Percentiles rank a stretch among this genome's conserved stretches.
Evolutionary conservation across 164 flowering plant species (phyloP).

Genomic region (Kalanchoe fedtschenkoi): DNA sequence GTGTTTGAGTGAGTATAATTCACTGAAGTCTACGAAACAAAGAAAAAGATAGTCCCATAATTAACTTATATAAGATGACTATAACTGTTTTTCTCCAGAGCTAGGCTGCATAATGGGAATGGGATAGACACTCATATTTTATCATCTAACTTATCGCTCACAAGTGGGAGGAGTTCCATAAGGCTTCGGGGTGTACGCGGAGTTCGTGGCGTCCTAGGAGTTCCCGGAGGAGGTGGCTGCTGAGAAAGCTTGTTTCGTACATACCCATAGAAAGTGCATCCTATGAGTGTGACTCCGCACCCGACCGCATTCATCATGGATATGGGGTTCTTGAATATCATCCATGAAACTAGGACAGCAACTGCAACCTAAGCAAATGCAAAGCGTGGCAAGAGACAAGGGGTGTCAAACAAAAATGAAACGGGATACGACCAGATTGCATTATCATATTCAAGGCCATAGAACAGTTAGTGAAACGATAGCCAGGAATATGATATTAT

Average conservation of each 20-base stretch:
- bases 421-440: not conserved
- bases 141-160: constrained; percentile 80
- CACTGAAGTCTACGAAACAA: too few species aligned
- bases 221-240: constrained; percentile 47
- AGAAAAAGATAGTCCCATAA: too few species aligned
- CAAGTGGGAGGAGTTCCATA: constrained; percentile 69
- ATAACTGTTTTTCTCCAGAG: not conserved
- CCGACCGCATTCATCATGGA: constrained; percentile 74
- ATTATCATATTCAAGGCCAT: not conserved
- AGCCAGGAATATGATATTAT: not conserved
- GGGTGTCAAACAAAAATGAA: not conserved
- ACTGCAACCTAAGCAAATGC: constrained; percentile 67
- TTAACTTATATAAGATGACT: not conserved
- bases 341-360: constrained; percentile 85
- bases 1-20: too few species aligned
- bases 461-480: not conserved
- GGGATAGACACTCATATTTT: constrained; percentile 29
- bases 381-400: not conserved
- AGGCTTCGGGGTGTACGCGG: constrained; percentile 38
- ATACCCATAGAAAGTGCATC: constrained; percentile 97
- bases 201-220: constrained; percentile 69
- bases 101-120: too few species aligned
- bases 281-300: constrained; percentile 74
- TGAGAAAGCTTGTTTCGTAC: constrained; percentile 80
- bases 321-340: constrained; percentile 82